Evolutionary conservation across 768 basidiomycete genomes (phyloP), one percentile per base, ranked within the genome.

Genomic region (Termitomyces sp.): DNA sequence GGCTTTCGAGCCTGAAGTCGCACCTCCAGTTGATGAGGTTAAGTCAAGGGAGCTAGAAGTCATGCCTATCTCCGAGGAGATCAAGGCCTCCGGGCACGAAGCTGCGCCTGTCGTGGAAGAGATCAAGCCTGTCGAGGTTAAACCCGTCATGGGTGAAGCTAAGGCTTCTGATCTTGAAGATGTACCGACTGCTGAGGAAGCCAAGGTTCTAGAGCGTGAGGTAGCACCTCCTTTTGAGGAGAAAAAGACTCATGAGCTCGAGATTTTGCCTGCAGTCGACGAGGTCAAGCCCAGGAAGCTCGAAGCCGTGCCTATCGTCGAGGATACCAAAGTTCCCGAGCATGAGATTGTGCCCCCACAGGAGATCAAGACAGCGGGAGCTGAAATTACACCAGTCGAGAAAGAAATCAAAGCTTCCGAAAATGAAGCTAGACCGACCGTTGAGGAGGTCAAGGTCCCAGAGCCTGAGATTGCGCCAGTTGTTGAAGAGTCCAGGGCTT

Each of bases 401-500:
- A 40, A 49, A 18, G 50, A 48, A 30, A 12, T 13, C 32, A 16
- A 53, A 41, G 40, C 51, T 52, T 7, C 57, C 56, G 59, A 30
- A 18, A 54, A 47, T 26, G 63, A 54, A 46, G 50, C 52, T 48
- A 16, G 13, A 2, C 55, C 30, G 3, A 40, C 35, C 18, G 32
- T 56, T 13, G 44, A 56, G 16, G 59, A 60, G 38, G 16, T 14
- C 40, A 47, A 54, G 10, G 59, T 32, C 12, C 46, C 49, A 10
- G 47, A 56, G 18, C 49, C 49, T 40, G 59, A 55, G 32, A 36
- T 47, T 41, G 18, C n/a, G 9, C 30, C 43, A 41, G 23, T 56
- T 59, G 40, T 53, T 30, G 57, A 55, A 50, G 59, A 59, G 56
- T 23, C 32, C 9, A 52, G 57, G 51, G 57, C 48, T 40, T 7